Base-by-base conservation (phyloP, 2,329 filamentous ascomycete species). In the Ceratocystis smalleyi region DNA sequence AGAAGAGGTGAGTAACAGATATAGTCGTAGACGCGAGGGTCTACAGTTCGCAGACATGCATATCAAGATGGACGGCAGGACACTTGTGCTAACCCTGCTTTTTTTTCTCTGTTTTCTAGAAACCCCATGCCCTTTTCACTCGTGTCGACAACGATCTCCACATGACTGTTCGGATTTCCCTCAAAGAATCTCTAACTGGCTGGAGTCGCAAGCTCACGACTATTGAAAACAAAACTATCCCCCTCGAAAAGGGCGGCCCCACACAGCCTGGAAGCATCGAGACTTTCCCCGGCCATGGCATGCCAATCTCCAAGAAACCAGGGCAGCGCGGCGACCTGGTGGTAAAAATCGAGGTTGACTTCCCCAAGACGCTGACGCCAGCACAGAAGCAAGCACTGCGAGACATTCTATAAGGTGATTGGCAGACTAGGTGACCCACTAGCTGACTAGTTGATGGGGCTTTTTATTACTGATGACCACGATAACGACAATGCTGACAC, bases 121-220 rank as follows among this genome's bases (percentile, higher is more conserved):
- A 96, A 86, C 79, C 85, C 43, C 91, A 99, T 71, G 82, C 89
- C 0, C 80, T 90, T 54, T 95, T 89, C 77, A 86, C 82, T 66
- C 89, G 94, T 67, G 88, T 95, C 65, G 91, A 90, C 69, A 92
- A 97, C 75, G 88, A 97, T 70, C 78, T 99, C 57, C 78, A 88
- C 66, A 84, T 88, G 71, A 87, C 80, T 1, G 79, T 97, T 69
- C 87, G 91, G 6, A 80, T 99, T 62, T 84, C 87, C 32, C 83
- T 99, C 59, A 97, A 96, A 75, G 94, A 99, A 75, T 90, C 94
- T 1, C 77, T 99, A 55, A 96, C 91, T 0, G 94, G 94, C 66
- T 99, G 94, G 94, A 87, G 83, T 70, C 84, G 88, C 63, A 95
- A 89, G n/a, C 84, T 99, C 24, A 84, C 85, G 40, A 99, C 92